phyloP scores from a whole-genome alignment of 495 filamentous ascomycete genomes.

The Neurospora sp. region DNA sequence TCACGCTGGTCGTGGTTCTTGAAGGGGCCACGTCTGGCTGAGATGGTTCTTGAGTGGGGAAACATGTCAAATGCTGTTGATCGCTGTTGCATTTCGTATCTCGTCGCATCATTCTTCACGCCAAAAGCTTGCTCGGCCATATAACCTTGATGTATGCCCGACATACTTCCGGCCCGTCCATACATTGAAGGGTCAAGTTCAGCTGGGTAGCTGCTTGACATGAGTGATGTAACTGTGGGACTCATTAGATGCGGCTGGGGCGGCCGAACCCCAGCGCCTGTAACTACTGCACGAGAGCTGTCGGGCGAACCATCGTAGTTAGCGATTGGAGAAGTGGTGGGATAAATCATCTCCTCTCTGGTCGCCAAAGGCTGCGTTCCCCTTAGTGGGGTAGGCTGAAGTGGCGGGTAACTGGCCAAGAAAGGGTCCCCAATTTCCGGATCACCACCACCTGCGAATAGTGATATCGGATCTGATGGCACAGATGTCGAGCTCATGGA shows the following conservation, averaged over 20 bases:
- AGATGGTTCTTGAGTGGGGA: constrained; percentile 10
- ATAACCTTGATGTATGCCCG: constrained; percentile 3
- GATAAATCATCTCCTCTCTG: constrained; percentile 37
- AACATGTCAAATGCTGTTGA: constrained; percentile 7
- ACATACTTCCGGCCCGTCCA: not conserved
- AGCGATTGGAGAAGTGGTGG: constrained; percentile 15
- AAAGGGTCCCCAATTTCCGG: constrained; percentile 21
- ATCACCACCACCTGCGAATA: constrained; percentile 25
- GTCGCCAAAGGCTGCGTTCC: constrained; percentile 26
- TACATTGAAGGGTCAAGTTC: constrained; percentile 6
- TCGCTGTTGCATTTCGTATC: constrained; percentile 4
- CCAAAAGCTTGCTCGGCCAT: constrained; percentile 2
- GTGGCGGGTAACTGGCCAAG: constrained; percentile 28
- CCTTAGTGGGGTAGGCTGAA: constrained; percentile 28
- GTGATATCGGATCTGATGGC: constrained; percentile 11
- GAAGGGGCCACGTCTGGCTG: constrained; percentile 39
- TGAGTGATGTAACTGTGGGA: not conserved
- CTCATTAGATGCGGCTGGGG: constrained; percentile 1
- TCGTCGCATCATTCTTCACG: constrained; percentile 6
- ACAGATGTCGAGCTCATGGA: constrained; percentile 13
- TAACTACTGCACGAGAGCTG: not conserved
- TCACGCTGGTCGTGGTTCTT: constrained; percentile 32
- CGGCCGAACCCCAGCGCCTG: constrained; percentile 3
- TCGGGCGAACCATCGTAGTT: constrained; percentile 17
- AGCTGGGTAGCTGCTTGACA: constrained; percentile 2